Evolutionary conservation across 176 grass and related monocot genomes (phyloP).

Genomic region (Phragmites australis): DNA sequence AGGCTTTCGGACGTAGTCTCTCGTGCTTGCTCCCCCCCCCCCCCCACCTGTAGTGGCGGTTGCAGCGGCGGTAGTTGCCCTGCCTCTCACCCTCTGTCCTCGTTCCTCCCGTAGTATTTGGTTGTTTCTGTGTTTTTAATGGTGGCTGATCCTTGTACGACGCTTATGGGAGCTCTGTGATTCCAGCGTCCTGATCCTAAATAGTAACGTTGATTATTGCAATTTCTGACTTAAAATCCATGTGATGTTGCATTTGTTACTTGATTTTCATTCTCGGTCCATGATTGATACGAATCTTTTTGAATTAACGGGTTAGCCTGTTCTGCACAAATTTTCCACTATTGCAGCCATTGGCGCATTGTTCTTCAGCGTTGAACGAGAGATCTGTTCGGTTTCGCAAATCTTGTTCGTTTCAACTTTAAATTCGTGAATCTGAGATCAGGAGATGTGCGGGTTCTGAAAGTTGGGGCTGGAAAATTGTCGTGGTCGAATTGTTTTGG

Average conservation of each 20-base stretch:
- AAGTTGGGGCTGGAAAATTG: not conserved
- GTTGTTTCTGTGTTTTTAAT: not conserved
- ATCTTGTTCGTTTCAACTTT: no score
- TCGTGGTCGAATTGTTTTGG: not conserved
- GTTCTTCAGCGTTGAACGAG: no score
- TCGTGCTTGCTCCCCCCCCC: no score
- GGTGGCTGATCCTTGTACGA: not conserved
- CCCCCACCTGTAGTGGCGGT: no score
- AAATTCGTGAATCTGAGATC: no score
- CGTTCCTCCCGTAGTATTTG: not conserved
- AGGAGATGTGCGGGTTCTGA: no score
- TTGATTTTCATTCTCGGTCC: not conserved
- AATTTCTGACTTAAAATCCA: not conserved
- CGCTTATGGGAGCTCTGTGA: not conserved
- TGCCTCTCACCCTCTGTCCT: not conserved
- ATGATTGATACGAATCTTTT: no score
- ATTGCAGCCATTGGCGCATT: no score
- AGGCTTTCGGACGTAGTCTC: no score
- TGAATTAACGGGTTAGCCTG: no score
- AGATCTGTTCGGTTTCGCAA: no score
- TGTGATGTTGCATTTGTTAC: not conserved
- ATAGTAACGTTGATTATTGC: not conserved
- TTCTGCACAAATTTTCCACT: no score
- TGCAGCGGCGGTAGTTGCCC: constrained; percentile 15
- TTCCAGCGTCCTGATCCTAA: not conserved